These are phyloP conservation scores for Peronospora destructor DNA, from an alignment of 352 stramenopile species.

Conservation along the genomic window DNA sequence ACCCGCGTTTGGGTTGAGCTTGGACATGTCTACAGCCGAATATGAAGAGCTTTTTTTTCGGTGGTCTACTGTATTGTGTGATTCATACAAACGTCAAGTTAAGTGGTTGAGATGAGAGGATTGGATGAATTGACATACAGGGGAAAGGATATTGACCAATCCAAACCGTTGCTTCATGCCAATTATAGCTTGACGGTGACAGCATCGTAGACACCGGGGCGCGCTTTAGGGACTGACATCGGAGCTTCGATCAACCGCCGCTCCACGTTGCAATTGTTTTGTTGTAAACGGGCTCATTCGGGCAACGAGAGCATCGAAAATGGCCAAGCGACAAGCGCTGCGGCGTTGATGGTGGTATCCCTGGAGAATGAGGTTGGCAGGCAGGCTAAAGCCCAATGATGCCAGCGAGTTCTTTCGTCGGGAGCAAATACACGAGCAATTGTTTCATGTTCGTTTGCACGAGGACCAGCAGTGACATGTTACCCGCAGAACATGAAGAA, in stretches of 20 bases:
- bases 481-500: no score
- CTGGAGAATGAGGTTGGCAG: constrained; percentile 25
- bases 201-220: constrained; percentile 4
- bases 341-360: constrained; percentile 30
- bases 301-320: constrained; percentile 27
- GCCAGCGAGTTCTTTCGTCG: constrained; percentile 22
- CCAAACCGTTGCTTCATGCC: background rate
- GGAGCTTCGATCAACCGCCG: constrained; percentile 25
- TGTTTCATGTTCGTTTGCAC: constrained; percentile 35
- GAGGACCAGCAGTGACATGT: no score
- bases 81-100: background rate
- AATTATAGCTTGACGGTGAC: no score
- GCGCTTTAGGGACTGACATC: constrained; percentile 31
- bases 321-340: constrained; percentile 25
- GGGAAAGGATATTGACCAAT: background rate
- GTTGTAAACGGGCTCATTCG: constrained; percentile 28
- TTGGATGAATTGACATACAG: background rate
- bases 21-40: constrained; percentile 22
- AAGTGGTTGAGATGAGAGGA: background rate
- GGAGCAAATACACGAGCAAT: constrained; percentile 27
- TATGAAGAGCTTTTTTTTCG: no score
- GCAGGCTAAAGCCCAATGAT: constrained; percentile 35
- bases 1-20: constrained; percentile 78
- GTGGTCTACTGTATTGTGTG: background rate
- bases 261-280: constrained; percentile 23